These are phyloP conservation scores for Hypseocharis bilobata DNA, from an alignment of 441 rosid species.

Conservation along the genomic window DNA sequence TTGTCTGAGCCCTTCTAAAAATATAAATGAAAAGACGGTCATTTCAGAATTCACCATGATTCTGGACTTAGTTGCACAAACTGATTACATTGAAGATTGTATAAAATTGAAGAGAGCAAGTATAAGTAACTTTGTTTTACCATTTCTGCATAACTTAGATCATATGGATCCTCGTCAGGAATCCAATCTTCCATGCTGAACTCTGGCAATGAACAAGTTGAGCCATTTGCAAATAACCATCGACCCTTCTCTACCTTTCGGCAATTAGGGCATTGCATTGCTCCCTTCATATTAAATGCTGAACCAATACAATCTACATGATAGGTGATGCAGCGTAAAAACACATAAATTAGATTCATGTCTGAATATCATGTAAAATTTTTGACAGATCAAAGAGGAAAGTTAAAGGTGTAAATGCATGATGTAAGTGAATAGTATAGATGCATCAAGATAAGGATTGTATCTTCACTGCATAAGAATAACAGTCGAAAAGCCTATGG, in stretches of 20 bases:
- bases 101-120: neutral
- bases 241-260: conserved; percentile 75
- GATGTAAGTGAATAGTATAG: neutral
- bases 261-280: conserved; percentile 96
- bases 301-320: conserved; percentile 85
- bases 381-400: neutral
- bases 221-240: conserved; percentile 70
- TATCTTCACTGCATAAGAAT: too few species aligned
- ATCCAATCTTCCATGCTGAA: conserved; percentile 60
- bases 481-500: too few species aligned
- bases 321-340: neutral
- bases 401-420: neutral
- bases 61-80: neutral
- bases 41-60: neutral
- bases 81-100: neutral
- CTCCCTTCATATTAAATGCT: conserved; percentile 77
- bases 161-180: conserved; percentile 61
- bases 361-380: neutral
- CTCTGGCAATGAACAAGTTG: conserved; percentile 48
- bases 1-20: neutral
- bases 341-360: neutral
- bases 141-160: conserved; percentile 55
- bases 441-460: conserved; percentile 7
- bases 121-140: conserved; percentile 25
- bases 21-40: neutral